A percentile compares a stretch with the other conserved stretches of the same genome.
Conservation (phyloP, 139 green algal species). For the Coelastrella sp. region DNA sequence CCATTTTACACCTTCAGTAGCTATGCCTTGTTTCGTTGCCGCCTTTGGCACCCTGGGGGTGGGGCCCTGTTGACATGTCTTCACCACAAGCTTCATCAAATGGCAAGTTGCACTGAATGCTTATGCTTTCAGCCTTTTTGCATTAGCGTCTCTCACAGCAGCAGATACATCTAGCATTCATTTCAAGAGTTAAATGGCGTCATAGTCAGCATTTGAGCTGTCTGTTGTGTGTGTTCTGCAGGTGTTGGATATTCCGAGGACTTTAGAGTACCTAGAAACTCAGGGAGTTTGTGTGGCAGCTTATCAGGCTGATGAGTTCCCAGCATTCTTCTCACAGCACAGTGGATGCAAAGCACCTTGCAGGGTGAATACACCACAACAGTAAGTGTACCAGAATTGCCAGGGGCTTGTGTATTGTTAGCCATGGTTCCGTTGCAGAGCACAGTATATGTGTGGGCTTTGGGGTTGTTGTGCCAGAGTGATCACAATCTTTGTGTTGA, state of each 20-base stretch:
- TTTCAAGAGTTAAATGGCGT: no score
- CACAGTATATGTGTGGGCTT: not conserved
- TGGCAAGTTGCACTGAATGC: no score
- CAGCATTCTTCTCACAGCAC: constrained; percentile 93
- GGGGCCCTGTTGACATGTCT: no score
- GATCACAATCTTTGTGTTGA: no score
- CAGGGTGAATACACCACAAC: constrained; percentile 69
- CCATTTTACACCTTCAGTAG: no score
- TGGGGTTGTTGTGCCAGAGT: no score
- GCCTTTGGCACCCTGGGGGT: no score
- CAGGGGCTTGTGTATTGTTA: not conserved
- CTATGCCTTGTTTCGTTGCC: no score
- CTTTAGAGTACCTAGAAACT: constrained; percentile 95
- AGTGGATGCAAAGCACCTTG: constrained; percentile 79
- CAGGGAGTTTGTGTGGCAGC: constrained; percentile 93
- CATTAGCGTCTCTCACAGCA: no score
- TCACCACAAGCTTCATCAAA: no score
- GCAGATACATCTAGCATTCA: no score
- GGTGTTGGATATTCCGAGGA: constrained; percentile 96
- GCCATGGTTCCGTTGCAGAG: not conserved
- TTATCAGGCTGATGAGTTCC: constrained; percentile 91
- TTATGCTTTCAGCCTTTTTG: no score
- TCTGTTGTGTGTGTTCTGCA: not conserved
- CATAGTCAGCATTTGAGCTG: not conserved
- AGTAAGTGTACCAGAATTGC: constrained; percentile 54